Evolutionary conservation across 2,329 filamentous ascomycete genomes (phyloP).

Genomic region (Drechslerella dactyloides): DNA sequence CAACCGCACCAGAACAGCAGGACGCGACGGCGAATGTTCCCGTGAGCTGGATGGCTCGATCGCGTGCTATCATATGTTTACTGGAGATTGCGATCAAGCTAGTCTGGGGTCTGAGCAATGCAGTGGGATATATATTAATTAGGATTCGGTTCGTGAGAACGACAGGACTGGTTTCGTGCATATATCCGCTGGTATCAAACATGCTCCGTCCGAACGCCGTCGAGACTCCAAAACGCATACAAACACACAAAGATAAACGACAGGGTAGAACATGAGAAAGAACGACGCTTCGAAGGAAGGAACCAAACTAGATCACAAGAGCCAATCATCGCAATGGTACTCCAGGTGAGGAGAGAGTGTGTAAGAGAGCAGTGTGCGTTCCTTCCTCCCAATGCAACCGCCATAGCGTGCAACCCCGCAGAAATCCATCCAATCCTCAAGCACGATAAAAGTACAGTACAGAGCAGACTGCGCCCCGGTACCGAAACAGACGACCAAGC

Average conservation of each 20-base stretch:
- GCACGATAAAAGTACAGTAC: slow-evolving; percentile 1
- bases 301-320: slow-evolving; percentile 39
- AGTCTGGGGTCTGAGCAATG: not conserved
- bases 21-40: not conserved
- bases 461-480: slow-evolving; percentile 9
- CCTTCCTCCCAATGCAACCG: not conserved
- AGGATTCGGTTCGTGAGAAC: slow-evolving; percentile 2
- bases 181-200: slow-evolving; percentile 45
- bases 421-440: slow-evolving; percentile 14
- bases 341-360: slow-evolving; percentile 27
- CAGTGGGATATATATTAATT: too few species aligned
- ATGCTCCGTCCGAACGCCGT: slow-evolving; percentile 42
- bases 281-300: slow-evolving; percentile 4
- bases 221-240: slow-evolving; percentile 19
- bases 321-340: slow-evolving; percentile 13
- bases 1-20: slow-evolving; percentile 23
- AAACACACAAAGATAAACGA: slow-evolving; percentile 8
- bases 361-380: not conserved
- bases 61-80: too few species aligned
- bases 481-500: slow-evolving; percentile 18
- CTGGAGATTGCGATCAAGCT: not conserved
- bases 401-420: slow-evolving; percentile 21
- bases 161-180: slow-evolving; percentile 23
- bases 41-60: not conserved
- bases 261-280: not conserved